Base-by-base conservation (phyloP, 2,329 filamentous ascomycete genomes). In the Xylariaceae sp. region DNA sequence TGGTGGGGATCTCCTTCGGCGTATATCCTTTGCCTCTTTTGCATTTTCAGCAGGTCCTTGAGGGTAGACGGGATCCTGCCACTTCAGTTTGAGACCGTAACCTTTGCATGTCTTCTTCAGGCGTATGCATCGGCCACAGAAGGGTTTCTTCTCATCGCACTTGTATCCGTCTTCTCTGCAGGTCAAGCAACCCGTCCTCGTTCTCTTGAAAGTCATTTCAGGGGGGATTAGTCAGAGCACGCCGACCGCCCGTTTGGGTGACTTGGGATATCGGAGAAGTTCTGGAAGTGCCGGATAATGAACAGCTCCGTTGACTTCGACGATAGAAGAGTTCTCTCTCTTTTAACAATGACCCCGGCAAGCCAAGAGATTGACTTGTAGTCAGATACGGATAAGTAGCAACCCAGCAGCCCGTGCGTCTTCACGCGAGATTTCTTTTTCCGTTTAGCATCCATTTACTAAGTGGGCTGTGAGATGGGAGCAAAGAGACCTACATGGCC, bases 141-240 rank as follows among this genome's bases (percentile, higher is more conserved):
- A 64, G 6, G 71, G 71, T 42, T 67, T 72, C 23, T 67, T 60
- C 61, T 73, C 71, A 39, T 73, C 71, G 44, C 71, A 73, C 53
- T 73, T 73, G 48, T 73, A 72, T 7, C 71, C 71, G n/a, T 73
- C 71, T 30, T 68, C 70, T 8, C 70, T 66, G 51, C 57, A 68
- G n/a, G 70, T 71, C 53, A 67, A 65, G 23, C 70, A 71, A 5
- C 70, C 70, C 6, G 69, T 70, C 47, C 69, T 63, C 1, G 69
- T 70, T 17, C 69, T 66, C 44, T 63, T 67, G 60, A 69, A 69
- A 11, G 65, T 56, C 63, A 53, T 64, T 10, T 30, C 49, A 15
- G 30, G 3, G 18, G 39, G 57, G 42, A n/a, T 30, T 30, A 30
- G 23, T 30, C 23, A 5, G 11, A 13, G 9, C 15, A 3, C 11